Conservation (phyloP, 495 filamentous ascomycete genomes). For the Tuber umbilicatum region DNA sequence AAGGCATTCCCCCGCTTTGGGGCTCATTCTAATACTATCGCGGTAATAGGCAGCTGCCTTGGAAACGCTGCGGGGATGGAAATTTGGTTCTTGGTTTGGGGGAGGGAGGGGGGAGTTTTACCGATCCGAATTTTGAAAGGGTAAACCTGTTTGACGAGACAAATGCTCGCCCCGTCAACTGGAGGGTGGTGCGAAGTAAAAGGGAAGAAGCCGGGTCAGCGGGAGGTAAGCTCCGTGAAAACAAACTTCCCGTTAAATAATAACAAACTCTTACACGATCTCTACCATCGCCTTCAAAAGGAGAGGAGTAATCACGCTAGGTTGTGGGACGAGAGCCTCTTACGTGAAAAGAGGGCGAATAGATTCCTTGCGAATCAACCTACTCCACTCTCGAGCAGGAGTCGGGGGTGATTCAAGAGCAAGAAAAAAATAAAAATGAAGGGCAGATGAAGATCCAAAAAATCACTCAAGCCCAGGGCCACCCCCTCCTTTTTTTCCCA, state of each 20-base stretch:
- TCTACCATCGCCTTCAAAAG: not conserved
- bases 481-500: not conserved
- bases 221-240: not conserved
- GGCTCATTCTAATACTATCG: not conserved
- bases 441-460: not conserved
- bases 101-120: not conserved
- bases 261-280: not conserved
- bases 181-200: not conserved
- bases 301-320: not conserved
- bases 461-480: slow-evolving; percentile 2
- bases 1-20: not conserved
- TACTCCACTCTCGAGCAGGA: slow-evolving; percentile 1
- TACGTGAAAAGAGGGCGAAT: not conserved
- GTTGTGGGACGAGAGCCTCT: not conserved
- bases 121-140: not conserved
- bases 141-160: not conserved
- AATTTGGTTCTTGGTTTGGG: not conserved
- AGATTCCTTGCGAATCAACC: not conserved
- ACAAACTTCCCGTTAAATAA: not conserved
- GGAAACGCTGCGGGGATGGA: not conserved
- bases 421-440: not conserved
- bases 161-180: not conserved
- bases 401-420: not conserved
- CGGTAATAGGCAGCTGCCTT: not conserved
- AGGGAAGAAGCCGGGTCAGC: not conserved